Evolutionary conservation across 768 basidiomycete genomes (phyloP), one percentile per base, ranked within the genome.

Genomic region (Agaricus sinodeliciosus): DNA sequence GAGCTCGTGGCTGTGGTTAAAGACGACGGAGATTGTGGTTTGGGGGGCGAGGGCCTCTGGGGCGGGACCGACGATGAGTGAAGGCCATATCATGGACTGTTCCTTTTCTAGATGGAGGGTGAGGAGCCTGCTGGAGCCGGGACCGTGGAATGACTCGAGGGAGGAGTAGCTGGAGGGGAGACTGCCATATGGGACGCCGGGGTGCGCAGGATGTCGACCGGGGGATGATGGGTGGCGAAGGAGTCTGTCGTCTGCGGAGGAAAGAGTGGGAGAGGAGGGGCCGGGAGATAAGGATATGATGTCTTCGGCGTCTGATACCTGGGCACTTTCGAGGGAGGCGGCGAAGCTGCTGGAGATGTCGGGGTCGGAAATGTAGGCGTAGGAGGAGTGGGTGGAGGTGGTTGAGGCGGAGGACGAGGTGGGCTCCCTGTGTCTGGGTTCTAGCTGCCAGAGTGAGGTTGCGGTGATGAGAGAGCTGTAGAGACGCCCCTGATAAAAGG

Each of bases 311-410:
- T 91, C 89, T 19, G 89, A 90, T 9, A 77, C 75, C 25, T 81
- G 82, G 12, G 73, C 82, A 58, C 85, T 85, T 62, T 88, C 89
- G 3, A 90, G 75, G 26, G 88, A 90, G 5, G 86, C 87, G 1
- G 87, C 86, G 58, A 90, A 90, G 63, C 85, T 87, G 67, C 87
- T 90, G 4, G 88, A 88, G 48, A 90, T 85, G 58, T 91, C 89
- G 2, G 81, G 82, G 59, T 91, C 89, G n/a, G 89, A 63, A 8
- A 91, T 74, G 51, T 89, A 76, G 3, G 89, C 88, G 59, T 82
- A 91, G 0, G 89, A 91, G 16, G 89, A 91, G 26, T 81, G 86
- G 0, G 86, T 86, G 3, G 87, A 90, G 0, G 82, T 70, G 1
- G 86, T 87, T 8, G 88, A 90, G 5, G 83, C 71, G 12, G 85